Conservation (phyloP, 2,329 filamentous ascomycete genomes). For the Curvularia hawaiiensis region DNA sequence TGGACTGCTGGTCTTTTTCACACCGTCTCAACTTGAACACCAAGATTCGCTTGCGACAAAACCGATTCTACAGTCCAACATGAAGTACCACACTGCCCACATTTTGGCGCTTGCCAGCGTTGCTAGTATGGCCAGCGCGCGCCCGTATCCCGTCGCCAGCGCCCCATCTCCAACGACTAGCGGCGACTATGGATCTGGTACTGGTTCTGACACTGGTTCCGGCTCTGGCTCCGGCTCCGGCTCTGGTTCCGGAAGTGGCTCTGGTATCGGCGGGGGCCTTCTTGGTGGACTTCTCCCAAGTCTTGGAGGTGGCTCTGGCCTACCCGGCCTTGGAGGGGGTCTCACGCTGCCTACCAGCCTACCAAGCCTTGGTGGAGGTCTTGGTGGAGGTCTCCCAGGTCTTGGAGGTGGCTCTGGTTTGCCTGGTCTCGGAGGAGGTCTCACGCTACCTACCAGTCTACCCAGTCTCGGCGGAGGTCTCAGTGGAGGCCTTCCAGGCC, state of each 20-base stretch:
- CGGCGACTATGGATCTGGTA: slow-evolving; percentile 2
- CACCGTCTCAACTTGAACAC: not conserved
- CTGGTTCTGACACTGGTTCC: not conserved
- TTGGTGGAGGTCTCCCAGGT: not conserved
- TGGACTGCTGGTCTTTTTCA: not conserved
- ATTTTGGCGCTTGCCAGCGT: slow-evolving; percentile 29
- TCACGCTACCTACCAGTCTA: not conserved
- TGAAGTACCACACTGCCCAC: slow-evolving; percentile 31
- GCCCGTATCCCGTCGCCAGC: slow-evolving; percentile 27
- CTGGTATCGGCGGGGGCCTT: not conserved
- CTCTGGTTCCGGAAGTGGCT: not conserved
- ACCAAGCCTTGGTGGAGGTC: not conserved
- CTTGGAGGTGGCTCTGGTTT: not conserved
- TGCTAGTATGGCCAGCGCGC: slow-evolving; percentile 27
- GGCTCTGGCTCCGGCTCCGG: not conserved
- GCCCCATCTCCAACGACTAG: slow-evolving; percentile 12
- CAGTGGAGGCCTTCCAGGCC: not conserved
- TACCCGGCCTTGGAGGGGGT: not conserved
- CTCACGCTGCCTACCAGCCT: not conserved
- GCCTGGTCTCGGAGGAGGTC: not conserved
- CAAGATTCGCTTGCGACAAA: not conserved
- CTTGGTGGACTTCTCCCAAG: not conserved
- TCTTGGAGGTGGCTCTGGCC: not conserved
- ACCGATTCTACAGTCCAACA: slow-evolving; percentile 12
- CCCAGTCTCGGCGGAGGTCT: not conserved